These are phyloP conservation scores for Amaranthus palmeri DNA, from an alignment of 148 eudicot genomes.

Conservation along the genomic window DNA sequence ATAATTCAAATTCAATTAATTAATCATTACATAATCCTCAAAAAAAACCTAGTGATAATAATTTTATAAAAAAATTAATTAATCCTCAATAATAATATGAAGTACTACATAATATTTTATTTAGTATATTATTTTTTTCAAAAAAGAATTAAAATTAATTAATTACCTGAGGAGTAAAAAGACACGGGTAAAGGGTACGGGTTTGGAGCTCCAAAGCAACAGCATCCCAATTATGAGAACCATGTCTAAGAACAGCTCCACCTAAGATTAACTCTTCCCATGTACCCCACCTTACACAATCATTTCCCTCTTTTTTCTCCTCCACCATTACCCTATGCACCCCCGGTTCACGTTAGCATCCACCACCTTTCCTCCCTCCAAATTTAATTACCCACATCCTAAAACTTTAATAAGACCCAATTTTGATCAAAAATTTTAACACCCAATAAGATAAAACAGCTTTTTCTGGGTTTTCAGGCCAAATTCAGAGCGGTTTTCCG, in stretches of 20 bases:
- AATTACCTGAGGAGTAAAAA: constrained; percentile 65
- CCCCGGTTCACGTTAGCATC: constrained; percentile 23
- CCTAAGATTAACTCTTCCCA: constrained; percentile 83
- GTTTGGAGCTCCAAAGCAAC: constrained; percentile 71
- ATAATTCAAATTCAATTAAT: too few relatives aligned
- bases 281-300: constrained; percentile 60
- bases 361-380: constrained; percentile 8
- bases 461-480: constrained; percentile 19
- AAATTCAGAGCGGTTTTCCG: constrained; percentile 19
- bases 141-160: background rate
- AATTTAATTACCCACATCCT: background rate
- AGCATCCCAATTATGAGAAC: constrained; percentile 55
- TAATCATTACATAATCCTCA: too few relatives aligned
- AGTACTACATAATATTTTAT: too few relatives aligned
- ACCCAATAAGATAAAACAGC: constrained; percentile 4
- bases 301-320: constrained; percentile 23
- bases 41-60: background rate
- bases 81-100: background rate
- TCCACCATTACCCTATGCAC: constrained; percentile 21
- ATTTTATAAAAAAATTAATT: background rate
- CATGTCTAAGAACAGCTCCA: constrained; percentile 75
- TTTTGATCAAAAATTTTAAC: background rate
- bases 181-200: constrained; percentile 44
- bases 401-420: constrained; percentile 11
- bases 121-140: too few relatives aligned